A percentile compares a stretch with the other conserved stretches of the same genome.
phyloP scores from a whole-genome alignment of 1,284 basidiomycete species.

The Ceratobasidium theobromae region DNA sequence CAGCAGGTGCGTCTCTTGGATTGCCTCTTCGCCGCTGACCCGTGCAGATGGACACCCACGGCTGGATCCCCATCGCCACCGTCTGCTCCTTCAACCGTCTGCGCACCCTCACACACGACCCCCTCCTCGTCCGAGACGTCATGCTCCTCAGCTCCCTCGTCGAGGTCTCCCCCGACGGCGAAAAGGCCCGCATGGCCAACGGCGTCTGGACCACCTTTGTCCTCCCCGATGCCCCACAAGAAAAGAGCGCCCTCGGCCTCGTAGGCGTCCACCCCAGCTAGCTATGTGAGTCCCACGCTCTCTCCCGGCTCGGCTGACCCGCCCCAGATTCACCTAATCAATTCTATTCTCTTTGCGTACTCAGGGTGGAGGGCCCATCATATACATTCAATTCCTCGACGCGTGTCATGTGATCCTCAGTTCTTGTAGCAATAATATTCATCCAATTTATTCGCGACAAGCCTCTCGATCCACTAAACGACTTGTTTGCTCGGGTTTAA shows the following conservation, averaged over 20 bases:
- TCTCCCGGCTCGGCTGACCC: too few species aligned
- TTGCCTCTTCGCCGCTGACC: neutral
- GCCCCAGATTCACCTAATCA: too few species aligned
- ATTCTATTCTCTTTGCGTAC: too few species aligned
- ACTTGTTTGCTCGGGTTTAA: too few species aligned
- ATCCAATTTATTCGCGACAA: neutral
- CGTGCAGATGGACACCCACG: slow-evolving; percentile 80
- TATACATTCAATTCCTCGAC: too few species aligned
- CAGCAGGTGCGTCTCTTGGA: slow-evolving; percentile 43
- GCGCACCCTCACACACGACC: slow-evolving; percentile 65
- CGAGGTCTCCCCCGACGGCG: slow-evolving; percentile 63
- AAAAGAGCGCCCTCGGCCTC: slow-evolving; percentile 34
- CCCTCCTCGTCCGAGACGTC: slow-evolving; percentile 68
- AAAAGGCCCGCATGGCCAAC: slow-evolving; percentile 64
- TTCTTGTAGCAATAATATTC: neutral
- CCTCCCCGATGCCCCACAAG: slow-evolving; percentile 66
- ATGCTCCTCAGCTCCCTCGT: slow-evolving; percentile 66
- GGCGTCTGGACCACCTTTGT: slow-evolving; percentile 65
- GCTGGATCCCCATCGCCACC: slow-evolving; percentile 81
- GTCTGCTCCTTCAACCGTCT: slow-evolving; percentile 88
- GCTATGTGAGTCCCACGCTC: slow-evolving; percentile 37
- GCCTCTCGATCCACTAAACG: neutral
- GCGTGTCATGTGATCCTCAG: too few species aligned
- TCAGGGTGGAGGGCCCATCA: too few species aligned
- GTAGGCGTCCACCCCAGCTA: neutral